These are phyloP conservation scores for Hypoxylon sp. DNA, from an alignment of 2,329 filamentous ascomycete genomes.

Conservation along the genomic window DNA sequence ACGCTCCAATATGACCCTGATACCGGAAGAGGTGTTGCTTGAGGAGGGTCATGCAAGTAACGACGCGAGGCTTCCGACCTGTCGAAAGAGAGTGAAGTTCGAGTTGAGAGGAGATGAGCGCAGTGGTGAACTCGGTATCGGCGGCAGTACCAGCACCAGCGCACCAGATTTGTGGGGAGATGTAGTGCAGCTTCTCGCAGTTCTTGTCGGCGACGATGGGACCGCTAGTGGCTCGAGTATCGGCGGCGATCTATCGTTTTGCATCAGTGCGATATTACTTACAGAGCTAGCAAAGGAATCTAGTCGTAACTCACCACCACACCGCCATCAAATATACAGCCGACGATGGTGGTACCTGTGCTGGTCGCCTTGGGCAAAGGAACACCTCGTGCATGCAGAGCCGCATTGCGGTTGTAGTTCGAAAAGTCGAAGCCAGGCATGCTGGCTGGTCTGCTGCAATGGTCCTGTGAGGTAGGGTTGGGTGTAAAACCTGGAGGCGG, in stretches of 20 bases:
- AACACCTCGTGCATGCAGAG: slow-evolving; percentile 92
- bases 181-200: slow-evolving; percentile 99
- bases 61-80: slow-evolving; percentile 94
- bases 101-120: slow-evolving; percentile 97
- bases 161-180: slow-evolving; percentile 98
- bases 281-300: not conserved
- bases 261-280: slow-evolving; percentile 34
- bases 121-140: slow-evolving; percentile 98
- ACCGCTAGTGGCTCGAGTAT: slow-evolving; percentile 96
- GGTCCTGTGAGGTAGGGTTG: not conserved
- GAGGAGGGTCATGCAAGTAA: slow-evolving; percentile 99
- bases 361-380: slow-evolving; percentile 97
- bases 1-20: slow-evolving; percentile 97
- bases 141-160: slow-evolving; percentile 97
- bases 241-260: slow-evolving; percentile 84
- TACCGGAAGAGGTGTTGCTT: slow-evolving; percentile 99
- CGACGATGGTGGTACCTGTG: slow-evolving; percentile 98
- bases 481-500: slow-evolving; percentile 11
- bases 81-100: slow-evolving; percentile 97
- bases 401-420: slow-evolving; percentile 99
- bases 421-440: slow-evolving; percentile 99
- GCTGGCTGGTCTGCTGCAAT: slow-evolving; percentile 55
- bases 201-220: slow-evolving; percentile 99
- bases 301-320: slow-evolving; percentile 79
- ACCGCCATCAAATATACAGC: slow-evolving; percentile 95